Base-by-base conservation (phyloP, 2,329 filamentous ascomycete genomes). In the Fusarium humuli region DNA sequence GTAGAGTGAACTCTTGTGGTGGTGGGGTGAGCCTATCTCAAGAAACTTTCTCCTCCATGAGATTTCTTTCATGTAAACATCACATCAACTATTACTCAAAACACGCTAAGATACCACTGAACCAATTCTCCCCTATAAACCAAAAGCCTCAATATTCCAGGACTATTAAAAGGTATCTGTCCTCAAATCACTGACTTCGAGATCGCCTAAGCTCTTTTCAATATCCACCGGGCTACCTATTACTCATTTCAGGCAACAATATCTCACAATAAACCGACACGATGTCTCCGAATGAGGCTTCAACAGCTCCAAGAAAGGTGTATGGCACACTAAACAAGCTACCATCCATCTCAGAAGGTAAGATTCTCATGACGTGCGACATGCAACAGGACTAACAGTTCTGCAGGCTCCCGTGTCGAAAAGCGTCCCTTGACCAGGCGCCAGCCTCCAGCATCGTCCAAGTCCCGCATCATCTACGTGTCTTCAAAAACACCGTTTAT, bases 401-500 rank as follows among this genome's bases (percentile, higher is more conserved):
- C 10, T 23, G 25, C 66, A 88, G 86, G 84, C 68, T 77, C 81
- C 59, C 85, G 79, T 52, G 73, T 88, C 67, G 83, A 82, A 54
- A 86, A 86, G 73, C 83, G 85, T 11, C 83, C 86, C 7, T 77
- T 85, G 44, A 76, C 78, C 68, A 77, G 81, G 66, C 79, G 74
- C 9, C 81, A 82, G 56, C 75, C 79, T 13, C 81, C 83, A n/a
- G 76, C 79, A 16, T 82, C 83, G 22, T 81, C 83, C 49, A 83
- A 81, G 53, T 75, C 80, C 10, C 80, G 79, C 47, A 77, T 87
- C 65, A 83, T 94, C 78, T 93, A 93, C 81, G 83, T 94, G 61
- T 89, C 88, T 40, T 80, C 86, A 42, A 83, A 83, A 40, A 89
- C 91, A 0, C 89, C 90, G 9, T 92, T 93, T 82, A 87, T 93